Conservation (phyloP, 345 rosid genomes). For the Eutrema heterophyllum region DNA sequence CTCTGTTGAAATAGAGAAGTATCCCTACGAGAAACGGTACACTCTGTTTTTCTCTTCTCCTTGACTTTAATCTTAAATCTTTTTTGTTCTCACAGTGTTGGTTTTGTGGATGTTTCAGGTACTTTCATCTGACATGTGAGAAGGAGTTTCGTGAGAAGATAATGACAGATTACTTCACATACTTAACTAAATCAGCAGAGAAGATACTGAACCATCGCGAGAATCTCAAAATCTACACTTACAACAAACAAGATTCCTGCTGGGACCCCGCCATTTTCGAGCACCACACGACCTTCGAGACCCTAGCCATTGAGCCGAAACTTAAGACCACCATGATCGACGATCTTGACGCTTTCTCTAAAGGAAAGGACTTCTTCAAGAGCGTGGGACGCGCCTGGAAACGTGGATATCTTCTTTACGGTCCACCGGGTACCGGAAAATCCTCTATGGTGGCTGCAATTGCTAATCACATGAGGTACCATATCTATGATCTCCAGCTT, state of each 20-base stretch:
- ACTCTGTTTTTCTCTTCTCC: not conserved
- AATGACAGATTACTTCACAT: conserved; percentile 21
- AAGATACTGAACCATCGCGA: conserved; percentile 8
- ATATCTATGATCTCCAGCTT: conserved; percentile 30
- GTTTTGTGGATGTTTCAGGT: not conserved
- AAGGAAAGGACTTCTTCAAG: conserved; percentile 27
- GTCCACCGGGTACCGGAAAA: not conserved
- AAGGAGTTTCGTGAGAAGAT: conserved; percentile 24
- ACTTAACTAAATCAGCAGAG: conserved; percentile 14
- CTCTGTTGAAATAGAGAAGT: conserved; percentile 16
- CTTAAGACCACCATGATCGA: conserved; percentile 12
- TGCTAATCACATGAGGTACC: conserved; percentile 30
- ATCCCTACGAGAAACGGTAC: conserved; percentile 22
- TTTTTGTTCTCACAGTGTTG: too few relatives aligned
- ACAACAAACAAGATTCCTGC: not conserved
- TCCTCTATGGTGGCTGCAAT: conserved; percentile 31
- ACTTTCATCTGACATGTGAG: conserved; percentile 22
- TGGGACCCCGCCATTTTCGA: conserved; percentile 20
- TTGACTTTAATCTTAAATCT: too few relatives aligned
- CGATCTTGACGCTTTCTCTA: conserved; percentile 27
- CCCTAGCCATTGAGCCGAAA: conserved; percentile 24
- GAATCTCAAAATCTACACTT: conserved; percentile 25
- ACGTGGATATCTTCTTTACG: not conserved
- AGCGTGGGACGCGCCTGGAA: conserved; percentile 30
- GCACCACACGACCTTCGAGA: conserved; percentile 24